Percentiles rank a stretch among this genome's conserved stretches.
Evolutionary conservation across 495 filamentous ascomycete genomes (phyloP).

Genomic region (Zalerion maritima): DNA sequence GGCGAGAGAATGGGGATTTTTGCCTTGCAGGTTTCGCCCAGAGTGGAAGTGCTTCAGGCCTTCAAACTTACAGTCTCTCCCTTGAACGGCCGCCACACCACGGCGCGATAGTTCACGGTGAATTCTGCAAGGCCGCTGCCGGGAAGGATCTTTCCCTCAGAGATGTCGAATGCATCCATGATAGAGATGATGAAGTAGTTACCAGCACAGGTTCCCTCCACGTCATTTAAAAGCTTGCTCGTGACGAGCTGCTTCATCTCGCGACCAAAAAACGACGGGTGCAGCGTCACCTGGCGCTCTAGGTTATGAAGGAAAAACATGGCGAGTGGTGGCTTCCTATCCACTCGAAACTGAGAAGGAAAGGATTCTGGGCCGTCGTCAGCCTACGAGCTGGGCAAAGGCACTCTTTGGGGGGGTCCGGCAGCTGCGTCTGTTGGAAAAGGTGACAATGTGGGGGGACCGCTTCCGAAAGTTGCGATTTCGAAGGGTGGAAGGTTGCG

Average conservation of each 20-base stretch:
- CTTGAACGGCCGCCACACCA: constrained; percentile 94
- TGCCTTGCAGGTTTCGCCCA: not conserved
- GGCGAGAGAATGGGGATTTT: not conserved
- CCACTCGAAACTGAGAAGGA: no score
- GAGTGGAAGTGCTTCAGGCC: not conserved
- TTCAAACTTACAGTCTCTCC: constrained; percentile 79
- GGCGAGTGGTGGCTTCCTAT: constrained; percentile 9
- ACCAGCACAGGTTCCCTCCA: constrained; percentile 85
- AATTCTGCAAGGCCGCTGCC: constrained; percentile 84
- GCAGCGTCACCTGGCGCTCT: constrained; percentile 80
- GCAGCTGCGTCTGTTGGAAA: no score
- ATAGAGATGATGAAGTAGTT: constrained; percentile 93
- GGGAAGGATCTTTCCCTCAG: constrained; percentile 80
- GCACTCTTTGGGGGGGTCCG: no score
- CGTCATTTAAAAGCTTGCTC: constrained; percentile 71
- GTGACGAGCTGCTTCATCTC: constrained; percentile 82
- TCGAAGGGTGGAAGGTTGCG: no score
- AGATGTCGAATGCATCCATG: constrained; percentile 85
- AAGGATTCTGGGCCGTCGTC: no score
- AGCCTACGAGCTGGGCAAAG: no score
- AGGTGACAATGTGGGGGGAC: no score
- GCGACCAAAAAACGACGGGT: constrained; percentile 90
- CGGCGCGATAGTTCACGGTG: constrained; percentile 83
- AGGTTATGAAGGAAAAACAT: constrained; percentile 99
- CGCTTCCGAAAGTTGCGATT: no score